Conservation (phyloP, 768 basidiomycete species). For the Trametes punicea region DNA sequence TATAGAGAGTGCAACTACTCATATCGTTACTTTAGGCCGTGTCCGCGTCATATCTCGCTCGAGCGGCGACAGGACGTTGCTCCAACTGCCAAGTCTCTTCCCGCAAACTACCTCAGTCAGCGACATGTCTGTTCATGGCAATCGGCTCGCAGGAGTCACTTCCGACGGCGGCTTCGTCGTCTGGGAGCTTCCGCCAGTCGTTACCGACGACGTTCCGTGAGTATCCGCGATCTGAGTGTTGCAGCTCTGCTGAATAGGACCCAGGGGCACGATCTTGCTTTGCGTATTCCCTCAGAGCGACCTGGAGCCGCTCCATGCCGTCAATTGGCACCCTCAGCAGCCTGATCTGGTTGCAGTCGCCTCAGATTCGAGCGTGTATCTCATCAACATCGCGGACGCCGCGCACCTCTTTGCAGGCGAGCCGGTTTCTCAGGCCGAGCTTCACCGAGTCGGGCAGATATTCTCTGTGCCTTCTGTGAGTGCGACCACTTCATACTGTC, state of each 20-base stretch:
- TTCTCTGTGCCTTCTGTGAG: conserved; percentile 71
- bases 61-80: conserved; percentile 80
- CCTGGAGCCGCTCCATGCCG: conserved; percentile 65
- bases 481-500: not conserved
- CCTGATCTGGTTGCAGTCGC: conserved; percentile 80
- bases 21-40: conserved; percentile 46
- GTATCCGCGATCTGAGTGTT: conserved; percentile 30
- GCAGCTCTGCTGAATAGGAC: conserved; percentile 3
- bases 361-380: conserved; percentile 69
- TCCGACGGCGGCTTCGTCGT: conserved; percentile 88
- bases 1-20: not conserved
- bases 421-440: conserved; percentile 63
- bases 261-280: conserved; percentile 62
- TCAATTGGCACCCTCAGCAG: conserved; percentile 88
- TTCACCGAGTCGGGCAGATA: conserved; percentile 64
- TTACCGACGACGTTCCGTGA: conserved; percentile 85
- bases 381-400: conserved; percentile 68
- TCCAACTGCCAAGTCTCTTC: conserved; percentile 69
- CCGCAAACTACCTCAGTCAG: conserved; percentile 60
- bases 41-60: conserved; percentile 87
- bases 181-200: conserved; percentile 80
- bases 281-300: conserved; percentile 64
- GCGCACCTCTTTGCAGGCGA: conserved; percentile 59
- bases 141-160: conserved; percentile 81
- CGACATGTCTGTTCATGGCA: conserved; percentile 84